Evolutionary conservation across 2,329 filamentous ascomycete genomes (phyloP), one percentile per base, ranked within the genome.

Genomic region (Trichoderma sp.): DNA sequence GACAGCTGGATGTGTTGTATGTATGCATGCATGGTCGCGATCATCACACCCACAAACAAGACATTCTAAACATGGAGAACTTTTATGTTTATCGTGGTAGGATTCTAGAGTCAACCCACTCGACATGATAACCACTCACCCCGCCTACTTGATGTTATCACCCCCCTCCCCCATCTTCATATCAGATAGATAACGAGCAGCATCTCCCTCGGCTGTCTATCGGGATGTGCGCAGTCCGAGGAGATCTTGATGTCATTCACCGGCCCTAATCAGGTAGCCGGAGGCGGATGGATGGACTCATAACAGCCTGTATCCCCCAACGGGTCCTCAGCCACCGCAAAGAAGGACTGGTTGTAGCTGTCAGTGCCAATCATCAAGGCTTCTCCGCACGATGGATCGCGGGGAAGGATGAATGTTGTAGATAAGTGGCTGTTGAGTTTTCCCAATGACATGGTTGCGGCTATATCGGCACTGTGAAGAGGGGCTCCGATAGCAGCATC

Each of bases 371-470:
- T 59, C 54, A 46, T 2, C 16, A 52, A 11, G 13, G n/a, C 21
- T 61, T 64, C 66, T 68, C 66, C 66, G 66, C 66, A 68, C 51
- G 28, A 18, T 55, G 26, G 28, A 68, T 64, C 66, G 66, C 66
- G 66, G 66, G 66, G 66, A 64, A 68, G 54, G 52, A 58, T 46
- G 46, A 56, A 56, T 46, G 51, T 32, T 55, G 61, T 26, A 24
- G 61, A 52, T 56, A 51, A 65, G 51, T 30, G 60, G 60, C 60
- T 64, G 61, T 55, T 66, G 63, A 28, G 16, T 26, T 11, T 46
- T 66, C 30, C 24, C 28, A 34, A 28, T 24, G 37, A 64, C 16
- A 26, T 32, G 14, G 14, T 7, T 6, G 37, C 52, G 5, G n/a
- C 37, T 14, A 66, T 7, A 66, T 66, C 34, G 21, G 37, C 52